Conservation (phyloP, 1,139 yeast genomes). For the Saccharomycopsis hybrid region DNA sequence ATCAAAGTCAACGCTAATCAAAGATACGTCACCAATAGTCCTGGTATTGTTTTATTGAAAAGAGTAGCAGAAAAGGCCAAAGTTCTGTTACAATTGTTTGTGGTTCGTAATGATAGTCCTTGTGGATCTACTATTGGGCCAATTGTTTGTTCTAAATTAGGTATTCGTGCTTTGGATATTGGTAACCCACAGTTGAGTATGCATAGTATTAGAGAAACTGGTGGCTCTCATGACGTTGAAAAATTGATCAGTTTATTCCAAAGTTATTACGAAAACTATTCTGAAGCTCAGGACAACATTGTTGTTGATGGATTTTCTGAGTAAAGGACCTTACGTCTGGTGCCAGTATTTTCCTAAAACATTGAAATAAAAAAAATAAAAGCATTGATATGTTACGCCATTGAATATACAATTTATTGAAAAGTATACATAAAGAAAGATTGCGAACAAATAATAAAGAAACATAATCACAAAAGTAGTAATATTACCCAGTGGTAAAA, state of each 20-base stretch:
- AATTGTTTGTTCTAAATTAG: constrained; percentile 79
- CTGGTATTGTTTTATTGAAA: constrained; percentile 77
- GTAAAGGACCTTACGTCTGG: background rate
- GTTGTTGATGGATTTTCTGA: constrained; percentile 27
- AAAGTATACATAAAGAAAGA: too few species aligned
- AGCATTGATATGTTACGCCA: too few species aligned
- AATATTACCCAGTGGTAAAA: too few species aligned
- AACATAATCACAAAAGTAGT: too few species aligned
- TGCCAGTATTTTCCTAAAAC: too few species aligned
- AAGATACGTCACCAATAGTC: constrained; percentile 88
- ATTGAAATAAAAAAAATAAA: too few species aligned
- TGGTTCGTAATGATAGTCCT: constrained; percentile 84
- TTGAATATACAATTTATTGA: too few species aligned
- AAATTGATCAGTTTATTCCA: constrained; percentile 56
- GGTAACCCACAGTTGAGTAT: constrained; percentile 93
- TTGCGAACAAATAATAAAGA: too few species aligned
- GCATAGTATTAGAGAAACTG: constrained; percentile 95
- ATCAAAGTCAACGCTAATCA: constrained; percentile 92
- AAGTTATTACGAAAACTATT: constrained; percentile 49
- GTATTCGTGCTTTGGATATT: constrained; percentile 81
- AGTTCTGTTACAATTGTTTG: constrained; percentile 76
- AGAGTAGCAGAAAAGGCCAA: constrained; percentile 59
- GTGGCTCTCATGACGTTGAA: constrained; percentile 72
- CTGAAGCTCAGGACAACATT: constrained; percentile 30
- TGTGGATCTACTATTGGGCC: constrained; percentile 99